Evolutionary conservation across 2,329 filamentous ascomycete species (phyloP).

Genomic region (Exophiala bonariae): DNA sequence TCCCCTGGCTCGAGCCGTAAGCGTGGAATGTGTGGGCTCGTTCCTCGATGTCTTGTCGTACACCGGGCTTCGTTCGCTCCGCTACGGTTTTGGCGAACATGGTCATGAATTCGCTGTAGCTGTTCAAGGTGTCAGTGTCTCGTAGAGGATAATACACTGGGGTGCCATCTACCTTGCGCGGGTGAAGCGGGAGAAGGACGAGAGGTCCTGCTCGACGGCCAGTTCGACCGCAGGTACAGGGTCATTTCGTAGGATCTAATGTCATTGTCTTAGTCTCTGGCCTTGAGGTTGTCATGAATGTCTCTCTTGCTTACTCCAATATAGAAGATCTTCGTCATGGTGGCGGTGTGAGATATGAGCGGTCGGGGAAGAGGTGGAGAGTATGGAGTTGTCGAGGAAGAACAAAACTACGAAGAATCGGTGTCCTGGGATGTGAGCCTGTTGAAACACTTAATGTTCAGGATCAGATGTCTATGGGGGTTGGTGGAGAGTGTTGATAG

Average conservation of each 20-base stretch:
- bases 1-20: conserved; percentile 72
- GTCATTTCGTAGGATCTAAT: conserved; percentile 78
- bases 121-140: conserved; percentile 28
- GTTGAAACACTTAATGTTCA: background rate
- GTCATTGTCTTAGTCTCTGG: background rate
- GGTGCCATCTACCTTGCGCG: conserved; percentile 58
- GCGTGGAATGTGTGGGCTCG: conserved; percentile 78
- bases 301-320: conserved; percentile 30
- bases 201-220: conserved; percentile 73
- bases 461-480: conserved; percentile 3
- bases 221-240: conserved; percentile 75
- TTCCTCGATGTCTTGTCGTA: conserved; percentile 83
- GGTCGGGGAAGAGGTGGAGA: background rate
- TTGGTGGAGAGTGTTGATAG: background rate
- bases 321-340: conserved; percentile 37
- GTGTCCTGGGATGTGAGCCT: too few species aligned
- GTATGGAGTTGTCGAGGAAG: background rate
- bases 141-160: background rate
- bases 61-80: conserved; percentile 76
- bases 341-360: conserved; percentile 17
- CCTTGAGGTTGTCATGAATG: background rate
- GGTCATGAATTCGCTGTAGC: conserved; percentile 71
- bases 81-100: conserved; percentile 86
- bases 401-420: too few species aligned
- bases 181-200: conserved; percentile 78